Percentiles rank a stretch among this genome's conserved stretches.
Evolutionary conservation across 768 basidiomycete species (phyloP).

Genomic region (Boletus reticuloceps): DNA sequence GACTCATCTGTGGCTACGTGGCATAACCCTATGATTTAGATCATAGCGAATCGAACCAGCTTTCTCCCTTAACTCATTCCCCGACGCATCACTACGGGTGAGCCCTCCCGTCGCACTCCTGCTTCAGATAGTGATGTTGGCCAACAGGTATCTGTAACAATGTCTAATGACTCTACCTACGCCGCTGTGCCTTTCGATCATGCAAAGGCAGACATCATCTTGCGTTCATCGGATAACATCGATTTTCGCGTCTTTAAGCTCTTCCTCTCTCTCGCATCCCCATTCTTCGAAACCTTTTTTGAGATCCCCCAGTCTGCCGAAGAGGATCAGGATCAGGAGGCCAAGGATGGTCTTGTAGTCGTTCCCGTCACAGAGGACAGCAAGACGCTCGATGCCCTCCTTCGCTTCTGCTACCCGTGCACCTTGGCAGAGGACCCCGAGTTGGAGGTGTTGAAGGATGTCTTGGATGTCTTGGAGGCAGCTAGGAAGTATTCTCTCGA

Average conservation of each 20-base stretch:
- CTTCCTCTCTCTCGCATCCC: background rate
- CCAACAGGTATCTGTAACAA: background rate
- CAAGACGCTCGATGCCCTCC: background rate
- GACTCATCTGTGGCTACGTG: background rate
- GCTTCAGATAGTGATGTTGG: background rate
- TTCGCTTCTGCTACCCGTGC: background rate
- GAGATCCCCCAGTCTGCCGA: conserved; percentile 24
- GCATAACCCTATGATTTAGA: background rate
- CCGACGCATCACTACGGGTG: background rate
- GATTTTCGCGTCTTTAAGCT: background rate
- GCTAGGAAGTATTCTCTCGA: background rate
- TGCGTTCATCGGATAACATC: background rate
- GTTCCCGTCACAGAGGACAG: background rate
- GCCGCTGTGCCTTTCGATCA: conserved; percentile 8
- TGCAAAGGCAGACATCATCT: background rate
- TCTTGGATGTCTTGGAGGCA: background rate
- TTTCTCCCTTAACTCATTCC: background rate
- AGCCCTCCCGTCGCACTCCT: background rate
- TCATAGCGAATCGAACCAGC: background rate
- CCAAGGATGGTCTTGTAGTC: background rate
- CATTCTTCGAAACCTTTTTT: conserved; percentile 6
- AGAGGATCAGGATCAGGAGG: background rate
- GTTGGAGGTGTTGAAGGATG: background rate
- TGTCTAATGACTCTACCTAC: background rate
- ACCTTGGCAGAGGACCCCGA: background rate